Conservation (phyloP, 768 basidiomycete species). For the Russula sp. region DNA sequence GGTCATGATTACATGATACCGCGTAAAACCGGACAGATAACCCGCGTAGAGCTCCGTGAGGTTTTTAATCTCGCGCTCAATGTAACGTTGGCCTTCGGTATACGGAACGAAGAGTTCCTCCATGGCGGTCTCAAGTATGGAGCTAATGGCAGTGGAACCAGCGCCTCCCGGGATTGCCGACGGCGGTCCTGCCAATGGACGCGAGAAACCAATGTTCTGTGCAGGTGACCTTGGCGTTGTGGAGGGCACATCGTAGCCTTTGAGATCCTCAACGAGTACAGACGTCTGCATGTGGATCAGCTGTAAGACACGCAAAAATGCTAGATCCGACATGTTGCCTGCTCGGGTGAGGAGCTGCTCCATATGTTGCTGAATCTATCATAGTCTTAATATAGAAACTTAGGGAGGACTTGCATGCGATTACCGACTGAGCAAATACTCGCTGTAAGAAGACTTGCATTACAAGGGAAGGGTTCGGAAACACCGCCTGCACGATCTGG, state of each 20-base stretch:
- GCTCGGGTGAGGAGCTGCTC: slow-evolving; percentile 80
- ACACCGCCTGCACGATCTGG: slow-evolving; percentile 97
- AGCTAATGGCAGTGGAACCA: slow-evolving; percentile 49
- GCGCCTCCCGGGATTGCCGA: slow-evolving; percentile 38
- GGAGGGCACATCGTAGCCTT: slow-evolving; percentile 78
- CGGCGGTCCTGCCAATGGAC: slow-evolving; percentile 39
- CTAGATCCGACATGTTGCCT: slow-evolving; percentile 71
- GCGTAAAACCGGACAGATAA: slow-evolving; percentile 66
- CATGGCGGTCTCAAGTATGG: slow-evolving; percentile 92
- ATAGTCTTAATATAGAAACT: neutral
- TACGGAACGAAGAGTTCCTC: slow-evolving; percentile 95
- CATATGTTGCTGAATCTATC: slow-evolving; percentile 92
- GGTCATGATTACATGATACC: slow-evolving; percentile 69
- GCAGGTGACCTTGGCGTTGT: slow-evolving; percentile 55
- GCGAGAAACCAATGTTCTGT: slow-evolving; percentile 54
- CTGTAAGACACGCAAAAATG: slow-evolving; percentile 85
- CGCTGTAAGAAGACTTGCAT: slow-evolving; percentile 98
- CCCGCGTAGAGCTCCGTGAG: slow-evolving; percentile 70
- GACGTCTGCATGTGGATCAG: slow-evolving; percentile 78
- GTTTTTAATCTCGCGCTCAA: slow-evolving; percentile 86
- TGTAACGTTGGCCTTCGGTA: slow-evolving; percentile 83
- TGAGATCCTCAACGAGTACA: slow-evolving; percentile 81
- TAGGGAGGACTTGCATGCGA: slow-evolving; percentile 26
- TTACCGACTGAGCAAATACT: slow-evolving; percentile 93
- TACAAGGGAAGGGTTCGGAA: slow-evolving; percentile 91